Conservation (phyloP, 495 filamentous ascomycete species). For the Aspergillus coremiiformis region DNA sequence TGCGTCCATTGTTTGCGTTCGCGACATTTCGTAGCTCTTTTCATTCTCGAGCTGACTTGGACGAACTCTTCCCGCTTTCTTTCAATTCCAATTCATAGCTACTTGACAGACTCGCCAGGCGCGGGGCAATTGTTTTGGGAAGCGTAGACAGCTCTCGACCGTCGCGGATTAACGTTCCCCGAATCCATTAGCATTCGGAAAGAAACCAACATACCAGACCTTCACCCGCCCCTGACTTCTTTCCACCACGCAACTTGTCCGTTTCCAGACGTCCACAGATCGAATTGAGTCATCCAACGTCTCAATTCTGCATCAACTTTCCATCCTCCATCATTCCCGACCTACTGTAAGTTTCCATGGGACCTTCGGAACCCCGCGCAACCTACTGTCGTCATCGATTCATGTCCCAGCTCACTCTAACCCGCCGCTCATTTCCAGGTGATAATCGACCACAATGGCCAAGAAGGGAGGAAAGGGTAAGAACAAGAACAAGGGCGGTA, state of each 20-base stretch:
- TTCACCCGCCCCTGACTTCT: conserved; percentile 15
- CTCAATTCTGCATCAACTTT: conserved; percentile 1
- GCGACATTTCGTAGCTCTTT: neutral
- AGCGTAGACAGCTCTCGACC: conserved; percentile 1
- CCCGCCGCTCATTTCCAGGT: neutral
- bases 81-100: neutral
- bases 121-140: neutral
- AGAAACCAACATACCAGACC: conserved; percentile 16
- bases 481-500: conserved; percentile 31
- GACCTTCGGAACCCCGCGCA: neutral
- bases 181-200: conserved; percentile 18
- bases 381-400: conserved; percentile 6
- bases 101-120: neutral
- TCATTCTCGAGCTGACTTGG: neutral
- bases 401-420: conserved; percentile 10
- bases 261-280: neutral
- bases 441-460: conserved; percentile 24
- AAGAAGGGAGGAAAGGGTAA: conserved; percentile 43
- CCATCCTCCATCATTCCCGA: neutral
- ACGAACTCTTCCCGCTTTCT: neutral
- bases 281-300: neutral
- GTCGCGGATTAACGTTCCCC: conserved; percentile 24
- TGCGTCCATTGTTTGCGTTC: neutral
- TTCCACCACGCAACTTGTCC: neutral
- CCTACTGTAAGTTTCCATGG: conserved; percentile 9